phyloP scores from a whole-genome alignment of 202 grass and related monocot genomes.

The Carex sylvatica region DNA sequence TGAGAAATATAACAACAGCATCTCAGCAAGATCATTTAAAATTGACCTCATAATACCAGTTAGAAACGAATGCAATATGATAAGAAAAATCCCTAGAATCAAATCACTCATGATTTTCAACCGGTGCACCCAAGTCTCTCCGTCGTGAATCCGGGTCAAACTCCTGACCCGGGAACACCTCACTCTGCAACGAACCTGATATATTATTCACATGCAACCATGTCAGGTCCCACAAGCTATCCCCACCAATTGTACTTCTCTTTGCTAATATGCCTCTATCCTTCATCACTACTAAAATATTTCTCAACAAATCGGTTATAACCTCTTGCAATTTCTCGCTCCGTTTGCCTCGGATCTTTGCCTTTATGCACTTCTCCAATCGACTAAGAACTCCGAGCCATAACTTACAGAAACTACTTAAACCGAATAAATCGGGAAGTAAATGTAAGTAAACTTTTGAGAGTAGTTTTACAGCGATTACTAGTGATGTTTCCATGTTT shows the following conservation, averaged over 20 bases:
- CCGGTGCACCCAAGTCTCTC: neutral
- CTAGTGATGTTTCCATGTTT: slow-evolving; percentile 92
- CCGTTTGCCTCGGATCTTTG: slow-evolving; percentile 81
- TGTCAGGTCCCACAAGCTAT: slow-evolving; percentile 95
- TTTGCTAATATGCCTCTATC: slow-evolving; percentile 84
- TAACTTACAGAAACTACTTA: slow-evolving; percentile 98
- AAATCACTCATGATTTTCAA: slow-evolving; percentile 5
- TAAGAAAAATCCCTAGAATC: neutral
- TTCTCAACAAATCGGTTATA: slow-evolving; percentile 77
- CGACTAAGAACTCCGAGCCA: slow-evolving; percentile 92
- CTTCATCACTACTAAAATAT: slow-evolving; percentile 71
- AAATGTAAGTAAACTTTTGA: slow-evolving; percentile 76
- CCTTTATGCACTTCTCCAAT: slow-evolving; percentile 92
- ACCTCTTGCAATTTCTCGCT: slow-evolving; percentile 90
- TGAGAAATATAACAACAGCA: slow-evolving; percentile 4
- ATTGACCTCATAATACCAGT: slow-evolving; percentile 14
- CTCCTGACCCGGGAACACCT: slow-evolving; percentile 77
- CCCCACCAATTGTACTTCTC: slow-evolving; percentile 94
- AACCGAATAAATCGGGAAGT: slow-evolving; percentile 61
- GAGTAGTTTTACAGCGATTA: slow-evolving; percentile 71
- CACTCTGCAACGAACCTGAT: slow-evolving; percentile 52
- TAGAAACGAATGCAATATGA: slow-evolving; percentile 11
- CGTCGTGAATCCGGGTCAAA: slow-evolving; percentile 37
- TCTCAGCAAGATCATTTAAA: slow-evolving; percentile 17
- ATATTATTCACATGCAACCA: slow-evolving; percentile 98